Evolutionary conservation across 2,329 filamentous ascomycete species (phyloP).

Genomic region (Colletotrichum sp.): DNA sequence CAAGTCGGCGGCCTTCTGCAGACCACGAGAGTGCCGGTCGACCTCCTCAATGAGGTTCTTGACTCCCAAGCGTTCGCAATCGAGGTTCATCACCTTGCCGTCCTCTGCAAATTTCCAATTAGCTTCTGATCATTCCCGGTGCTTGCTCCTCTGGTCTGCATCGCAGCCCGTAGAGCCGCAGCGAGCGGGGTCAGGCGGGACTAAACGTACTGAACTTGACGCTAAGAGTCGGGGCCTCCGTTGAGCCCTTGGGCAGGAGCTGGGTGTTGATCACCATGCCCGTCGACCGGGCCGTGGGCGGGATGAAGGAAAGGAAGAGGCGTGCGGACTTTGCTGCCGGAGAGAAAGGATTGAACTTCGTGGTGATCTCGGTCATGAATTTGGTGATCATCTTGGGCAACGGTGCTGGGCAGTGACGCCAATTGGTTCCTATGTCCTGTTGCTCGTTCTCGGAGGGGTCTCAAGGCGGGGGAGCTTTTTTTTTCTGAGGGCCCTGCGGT

Average conservation of each 20-base stretch:
- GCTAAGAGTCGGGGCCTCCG: constrained; percentile 70
- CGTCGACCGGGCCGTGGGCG: constrained; percentile 74
- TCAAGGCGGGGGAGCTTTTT: not conserved
- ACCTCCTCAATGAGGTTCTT: constrained; percentile 88
- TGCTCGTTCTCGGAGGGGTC: not conserved
- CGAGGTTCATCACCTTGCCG: constrained; percentile 86
- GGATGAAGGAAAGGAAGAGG: constrained; percentile 85
- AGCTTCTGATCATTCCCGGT: not conserved
- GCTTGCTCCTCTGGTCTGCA: not conserved
- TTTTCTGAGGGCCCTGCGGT: not conserved
- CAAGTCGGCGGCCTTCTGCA: constrained; percentile 86
- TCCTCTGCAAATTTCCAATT: constrained; percentile 67
- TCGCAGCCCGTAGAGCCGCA: not conserved
- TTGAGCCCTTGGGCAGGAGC: constrained; percentile 73
- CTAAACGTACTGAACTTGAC: constrained; percentile 82
- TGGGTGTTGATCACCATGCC: constrained; percentile 81
- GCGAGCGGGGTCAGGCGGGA: not conserved
- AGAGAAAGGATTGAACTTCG: constrained; percentile 93
- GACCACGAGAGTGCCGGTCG: constrained; percentile 82
- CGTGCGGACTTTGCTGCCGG: constrained; percentile 80
- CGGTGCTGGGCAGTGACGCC: not conserved
- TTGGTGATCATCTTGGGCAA: constrained; percentile 75
- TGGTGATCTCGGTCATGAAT: constrained; percentile 84
- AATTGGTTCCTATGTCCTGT: not conserved
- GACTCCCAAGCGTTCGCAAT: constrained; percentile 82